Base-by-base conservation (phyloP, 2,329 filamentous ascomycete species). In the Microdochium bolleyi region DNA sequence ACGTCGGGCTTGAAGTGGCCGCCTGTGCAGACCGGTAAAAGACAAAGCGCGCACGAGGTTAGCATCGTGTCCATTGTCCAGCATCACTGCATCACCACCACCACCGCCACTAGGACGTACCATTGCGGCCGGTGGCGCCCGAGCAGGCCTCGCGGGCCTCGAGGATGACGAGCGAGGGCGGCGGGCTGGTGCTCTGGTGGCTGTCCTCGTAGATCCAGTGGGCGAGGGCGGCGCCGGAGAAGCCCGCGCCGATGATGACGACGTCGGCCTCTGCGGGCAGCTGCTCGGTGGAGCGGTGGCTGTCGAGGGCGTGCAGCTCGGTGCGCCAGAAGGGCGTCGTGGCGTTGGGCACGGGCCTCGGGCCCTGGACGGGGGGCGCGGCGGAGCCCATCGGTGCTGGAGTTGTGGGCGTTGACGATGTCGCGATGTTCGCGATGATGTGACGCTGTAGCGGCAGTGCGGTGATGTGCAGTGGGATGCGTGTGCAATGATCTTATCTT, bases 281-380 rank as follows among this genome's bases (percentile, higher is more conserved):
- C 9, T 73, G 64, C 16, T 68, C 58, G 1, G 78, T 80, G 3
- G 75, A 76, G 19, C 74, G 71, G 59, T 81, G 76, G 34, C 72
- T 74, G 16, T 75, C 66, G 1, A 82, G 67, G 55, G 72, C 62
- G 34, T 75, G 77, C 2, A 77, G 76, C 60, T 80, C 71, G 50
- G 69, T 75, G 54, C 79, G 75, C 78, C 78, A 81, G 67, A 79
- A 80, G 0, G 77, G 78, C 24, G 66, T 58, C 4, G 70, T 74
- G 2, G 75, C 50, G 54, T 62, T 57, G 7, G 61, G 53, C 13
- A 64, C 63, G 41, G 62, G 63, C 16, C 3, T 46, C 16, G 41
- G 41, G 16, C 41, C 41, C 19, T 21, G 16, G 19, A 4, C 41
- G 16, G 41, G 21, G 5, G 27, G 27, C 11, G 27, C 27, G 5